These are phyloP conservation scores for Byssochlamys sp. DNA, from an alignment of 2,329 filamentous ascomycete species.

Conservation along the genomic window DNA sequence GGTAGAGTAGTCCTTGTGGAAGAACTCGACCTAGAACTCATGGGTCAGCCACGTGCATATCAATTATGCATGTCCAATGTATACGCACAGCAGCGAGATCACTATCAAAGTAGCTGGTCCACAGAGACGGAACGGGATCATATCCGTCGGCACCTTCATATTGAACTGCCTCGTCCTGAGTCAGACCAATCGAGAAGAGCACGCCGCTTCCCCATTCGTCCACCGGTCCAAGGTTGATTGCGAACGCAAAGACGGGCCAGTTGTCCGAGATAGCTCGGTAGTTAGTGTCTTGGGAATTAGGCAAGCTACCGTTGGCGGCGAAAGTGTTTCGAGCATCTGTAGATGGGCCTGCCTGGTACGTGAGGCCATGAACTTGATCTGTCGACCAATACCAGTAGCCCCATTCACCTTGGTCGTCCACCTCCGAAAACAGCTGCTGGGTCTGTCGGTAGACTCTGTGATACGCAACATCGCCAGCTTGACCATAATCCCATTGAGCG, in stretches of 20 bases:
- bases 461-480: constrained; percentile 47
- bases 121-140: constrained; percentile 36
- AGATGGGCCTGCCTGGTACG: constrained; percentile 41
- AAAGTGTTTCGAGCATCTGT: constrained; percentile 40
- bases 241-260: constrained; percentile 48
- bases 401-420: constrained; percentile 42
- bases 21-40: constrained; percentile 30
- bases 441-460: constrained; percentile 47
- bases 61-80: background rate
- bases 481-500: constrained; percentile 54
- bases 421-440: constrained; percentile 40
- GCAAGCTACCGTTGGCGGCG: constrained; percentile 33
- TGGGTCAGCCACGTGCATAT: background rate
- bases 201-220: constrained; percentile 24
- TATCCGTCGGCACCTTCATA: constrained; percentile 36
- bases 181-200: constrained; percentile 43
- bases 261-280: constrained; percentile 41
- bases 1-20: constrained; percentile 39
- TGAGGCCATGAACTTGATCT: constrained; percentile 30
- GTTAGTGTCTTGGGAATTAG: constrained; percentile 38
- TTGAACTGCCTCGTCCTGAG: constrained; percentile 42
- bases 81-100: constrained; percentile 28
- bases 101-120: constrained; percentile 40
- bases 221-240: constrained; percentile 41
- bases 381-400: constrained; percentile 48